Percentiles rank a stretch among this genome's conserved stretches.
These are phyloP conservation scores for Zychaea mexicana DNA, from an alignment of 371 early-diverging fungal genomes.

Conservation along the genomic window DNA sequence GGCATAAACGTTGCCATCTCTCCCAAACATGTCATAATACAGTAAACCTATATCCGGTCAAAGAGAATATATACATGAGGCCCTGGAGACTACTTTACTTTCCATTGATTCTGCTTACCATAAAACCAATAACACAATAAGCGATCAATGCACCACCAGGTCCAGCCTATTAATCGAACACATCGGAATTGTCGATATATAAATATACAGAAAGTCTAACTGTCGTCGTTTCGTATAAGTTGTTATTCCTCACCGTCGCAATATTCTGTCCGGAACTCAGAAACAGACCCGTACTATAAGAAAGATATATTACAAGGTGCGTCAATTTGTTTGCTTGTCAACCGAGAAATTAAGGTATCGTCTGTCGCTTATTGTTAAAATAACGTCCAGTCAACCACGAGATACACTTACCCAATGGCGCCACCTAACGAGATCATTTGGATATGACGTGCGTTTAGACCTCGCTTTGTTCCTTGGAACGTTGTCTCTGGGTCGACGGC, in stretches of 20 bases:
- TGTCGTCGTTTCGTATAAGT: not conserved
- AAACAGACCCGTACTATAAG: conserved; percentile 89
- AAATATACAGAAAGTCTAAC: too few relatives aligned
- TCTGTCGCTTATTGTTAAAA: too few relatives aligned
- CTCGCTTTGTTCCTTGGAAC: conserved; percentile 50
- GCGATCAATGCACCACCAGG: conserved; percentile 55
- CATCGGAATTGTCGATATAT: not conserved
- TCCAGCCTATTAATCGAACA: conserved; percentile 37
- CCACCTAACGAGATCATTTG: conserved; percentile 83
- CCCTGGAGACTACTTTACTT: too few relatives aligned
- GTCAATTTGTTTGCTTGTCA: too few relatives aligned
- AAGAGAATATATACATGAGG: too few relatives aligned
- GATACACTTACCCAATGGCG: conserved; percentile 43
- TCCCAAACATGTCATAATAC: conserved; percentile 76
- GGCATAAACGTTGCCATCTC: conserved; percentile 87
- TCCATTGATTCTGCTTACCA: conserved; percentile 46
- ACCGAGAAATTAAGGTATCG: too few relatives aligned
- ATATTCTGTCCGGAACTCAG: conserved; percentile 81
- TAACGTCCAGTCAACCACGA: too few relatives aligned
- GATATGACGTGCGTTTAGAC: conserved; percentile 73
- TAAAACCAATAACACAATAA: conserved; percentile 58
- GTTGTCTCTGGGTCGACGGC: not conserved
- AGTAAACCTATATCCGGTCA: conserved; percentile 61
- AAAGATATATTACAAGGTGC: too few relatives aligned
- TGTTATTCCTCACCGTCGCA: conserved; percentile 27